phyloP scores from a whole-genome alignment of 1,284 basidiomycete genomes.

The Ustilago vetiveriae region DNA sequence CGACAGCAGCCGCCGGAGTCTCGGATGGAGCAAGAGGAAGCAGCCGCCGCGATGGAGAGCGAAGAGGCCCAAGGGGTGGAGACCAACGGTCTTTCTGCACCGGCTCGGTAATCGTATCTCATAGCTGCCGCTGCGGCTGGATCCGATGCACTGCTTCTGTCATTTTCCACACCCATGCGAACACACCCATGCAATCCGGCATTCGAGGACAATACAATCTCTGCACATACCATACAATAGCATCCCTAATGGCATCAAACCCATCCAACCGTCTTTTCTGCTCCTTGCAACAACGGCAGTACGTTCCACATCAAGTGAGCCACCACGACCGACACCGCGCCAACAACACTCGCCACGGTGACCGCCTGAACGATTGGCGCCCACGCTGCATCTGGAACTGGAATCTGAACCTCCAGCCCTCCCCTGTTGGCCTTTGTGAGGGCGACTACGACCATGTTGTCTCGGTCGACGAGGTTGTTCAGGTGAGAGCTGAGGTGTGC shows the following conservation, averaged over 20 bases:
- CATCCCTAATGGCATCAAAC: too few relatives aligned
- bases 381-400: background rate
- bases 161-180: too few relatives aligned
- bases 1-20: background rate
- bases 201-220: too few relatives aligned
- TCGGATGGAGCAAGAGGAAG: background rate
- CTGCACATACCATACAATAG: too few relatives aligned
- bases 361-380: slow-evolving; percentile 11
- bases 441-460: background rate
- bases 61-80: background rate
- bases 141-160: too few relatives aligned
- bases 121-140: too few relatives aligned
- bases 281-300: slow-evolving; percentile 6
- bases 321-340: background rate
- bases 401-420: background rate
- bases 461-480: too few relatives aligned
- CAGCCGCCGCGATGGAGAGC: background rate
- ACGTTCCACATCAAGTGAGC: slow-evolving; percentile 6
- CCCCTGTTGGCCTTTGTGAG: background rate
- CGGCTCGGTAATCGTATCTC: too few relatives aligned
- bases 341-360: slow-evolving; percentile 7
- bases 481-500: slow-evolving; percentile 3
- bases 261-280: slow-evolving; percentile 10
- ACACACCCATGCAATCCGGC: too few relatives aligned
- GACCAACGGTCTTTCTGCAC: too few relatives aligned